A percentile compares a stretch with the other conserved stretches of the same genome.
phyloP scores from a whole-genome alignment of 345 rosid genomes.

The Eucalyptus virginea region DNA sequence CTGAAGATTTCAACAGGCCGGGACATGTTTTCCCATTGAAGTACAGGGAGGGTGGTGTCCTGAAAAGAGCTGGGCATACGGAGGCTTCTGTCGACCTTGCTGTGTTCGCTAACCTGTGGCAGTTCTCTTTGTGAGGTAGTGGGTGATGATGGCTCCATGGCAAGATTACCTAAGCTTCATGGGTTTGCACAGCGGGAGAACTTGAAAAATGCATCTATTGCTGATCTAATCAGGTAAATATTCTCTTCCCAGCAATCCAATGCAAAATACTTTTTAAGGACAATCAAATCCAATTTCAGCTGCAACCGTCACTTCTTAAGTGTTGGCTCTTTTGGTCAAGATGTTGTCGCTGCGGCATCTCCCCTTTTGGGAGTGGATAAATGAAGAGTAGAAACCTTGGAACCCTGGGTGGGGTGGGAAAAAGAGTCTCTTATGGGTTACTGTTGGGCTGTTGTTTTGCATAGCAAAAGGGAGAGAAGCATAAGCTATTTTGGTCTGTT shows the following conservation, averaged over 20 bases:
- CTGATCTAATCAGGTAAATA: conserved; percentile 48
- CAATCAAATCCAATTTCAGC: not conserved
- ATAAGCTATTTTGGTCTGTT: too few relatives aligned
- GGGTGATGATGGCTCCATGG: conserved; percentile 95
- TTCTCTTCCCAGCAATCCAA: not conserved
- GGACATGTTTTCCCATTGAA: too few relatives aligned
- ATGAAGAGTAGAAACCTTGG: too few relatives aligned
- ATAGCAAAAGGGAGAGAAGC: too few relatives aligned
- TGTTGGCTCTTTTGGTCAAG: too few relatives aligned
- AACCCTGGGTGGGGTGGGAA: too few relatives aligned
- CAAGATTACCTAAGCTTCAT: conserved; percentile 3
- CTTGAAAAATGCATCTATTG: conserved; percentile 59
- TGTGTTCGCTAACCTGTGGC: conserved; percentile 65
- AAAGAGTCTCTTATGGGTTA: too few relatives aligned
- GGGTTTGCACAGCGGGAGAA: conserved; percentile 53
- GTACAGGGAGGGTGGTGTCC: too few relatives aligned
- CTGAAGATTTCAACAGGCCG: not conserved
- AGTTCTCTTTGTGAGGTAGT: conserved; percentile 65
- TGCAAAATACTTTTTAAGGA: not conserved
- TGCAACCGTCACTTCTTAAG: not conserved
- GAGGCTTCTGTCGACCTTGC: conserved; percentile 50
- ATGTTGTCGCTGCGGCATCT: too few relatives aligned
- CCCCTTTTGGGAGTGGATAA: too few relatives aligned
- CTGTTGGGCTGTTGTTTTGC: too few relatives aligned
- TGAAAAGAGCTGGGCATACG: too few relatives aligned